Evolutionary conservation across 2,329 filamentous ascomycete species (phyloP).

Genomic region (Pezicula carpinea): DNA sequence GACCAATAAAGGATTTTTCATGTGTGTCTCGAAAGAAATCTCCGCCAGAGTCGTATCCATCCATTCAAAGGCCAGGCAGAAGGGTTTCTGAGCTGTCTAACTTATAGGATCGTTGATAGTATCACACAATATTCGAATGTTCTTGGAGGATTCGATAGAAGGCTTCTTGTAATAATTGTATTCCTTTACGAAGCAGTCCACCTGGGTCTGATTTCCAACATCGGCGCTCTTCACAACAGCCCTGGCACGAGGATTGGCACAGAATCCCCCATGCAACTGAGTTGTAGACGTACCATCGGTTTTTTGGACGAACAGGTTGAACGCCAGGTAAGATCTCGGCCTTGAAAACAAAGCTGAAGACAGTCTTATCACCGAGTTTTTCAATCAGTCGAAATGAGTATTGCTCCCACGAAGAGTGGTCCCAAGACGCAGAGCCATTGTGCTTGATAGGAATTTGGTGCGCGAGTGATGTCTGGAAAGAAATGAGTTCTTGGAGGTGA

Average conservation of each 20-base stretch:
- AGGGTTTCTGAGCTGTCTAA: constrained; percentile 7
- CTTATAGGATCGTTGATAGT: constrained; percentile 6
- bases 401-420: constrained; percentile 4
- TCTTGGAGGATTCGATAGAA: constrained; percentile 6
- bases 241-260: constrained; percentile 5
- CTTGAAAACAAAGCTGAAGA: constrained; percentile 7
- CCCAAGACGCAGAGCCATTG: constrained; percentile 5
- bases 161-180: constrained; percentile 8
- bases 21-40: constrained; percentile 5
- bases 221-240: constrained; percentile 7
- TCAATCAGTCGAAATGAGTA: constrained; percentile 5
- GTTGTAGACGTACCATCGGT: constrained; percentile 6
- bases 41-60: constrained; percentile 9
- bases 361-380: constrained; percentile 7
- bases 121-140: constrained; percentile 7
- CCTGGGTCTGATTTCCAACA: constrained; percentile 4
- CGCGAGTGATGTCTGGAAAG: constrained; percentile 2
- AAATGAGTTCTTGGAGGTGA: background rate
- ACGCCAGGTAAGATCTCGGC: constrained; percentile 5
- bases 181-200: constrained; percentile 7
- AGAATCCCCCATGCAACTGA: background rate
- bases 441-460: background rate
- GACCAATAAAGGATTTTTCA: constrained; percentile 7
- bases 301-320: constrained; percentile 5
- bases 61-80: constrained; percentile 8